Percentiles rank a stretch among this genome's conserved stretches.
Evolutionary conservation across 805 yeast genomes (phyloP).

Genomic region (Maudiozyma serrabonitensis): DNA sequence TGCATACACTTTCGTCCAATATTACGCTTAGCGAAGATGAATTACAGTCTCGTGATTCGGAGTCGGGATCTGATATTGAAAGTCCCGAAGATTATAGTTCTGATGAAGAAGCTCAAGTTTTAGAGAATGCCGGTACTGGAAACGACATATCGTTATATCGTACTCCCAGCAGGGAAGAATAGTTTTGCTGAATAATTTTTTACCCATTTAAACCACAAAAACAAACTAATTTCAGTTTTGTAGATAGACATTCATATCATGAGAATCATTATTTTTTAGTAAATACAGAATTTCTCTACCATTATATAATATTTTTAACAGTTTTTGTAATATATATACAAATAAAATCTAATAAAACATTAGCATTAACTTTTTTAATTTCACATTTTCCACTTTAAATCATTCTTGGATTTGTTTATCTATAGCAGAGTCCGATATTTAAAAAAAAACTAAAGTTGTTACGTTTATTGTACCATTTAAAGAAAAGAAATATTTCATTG

Average conservation of each 20-base stretch:
- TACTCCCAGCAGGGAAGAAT: constrained; percentile 10
- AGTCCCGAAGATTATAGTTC: constrained; percentile 7
- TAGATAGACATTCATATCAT: background rate
- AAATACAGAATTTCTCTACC: no score
- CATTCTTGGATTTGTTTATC: no score
- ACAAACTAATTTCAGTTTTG: background rate
- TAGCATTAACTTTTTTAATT: no score
- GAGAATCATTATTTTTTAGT: background rate
- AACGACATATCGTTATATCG: constrained; percentile 24
- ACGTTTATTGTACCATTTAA: no score
- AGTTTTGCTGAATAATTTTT: background rate
- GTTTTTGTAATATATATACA: no score
- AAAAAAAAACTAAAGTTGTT: no score
- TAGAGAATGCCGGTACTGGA: constrained; percentile 22
- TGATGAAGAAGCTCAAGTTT: constrained; percentile 6
- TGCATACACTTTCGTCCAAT: constrained; percentile 32
- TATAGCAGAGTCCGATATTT: no score
- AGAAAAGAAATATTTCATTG: no score
- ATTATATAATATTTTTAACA: no score
- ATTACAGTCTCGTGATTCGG: constrained; percentile 15
- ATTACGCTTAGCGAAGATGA: constrained; percentile 8
- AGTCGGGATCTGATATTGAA: constrained; percentile 9
- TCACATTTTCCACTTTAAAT: no score
- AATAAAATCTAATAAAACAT: no score
- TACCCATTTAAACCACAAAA: background rate